Evolutionary conservation across 148 eudicot genomes (phyloP).

Genomic region (Vaccinium myrtillus): DNA sequence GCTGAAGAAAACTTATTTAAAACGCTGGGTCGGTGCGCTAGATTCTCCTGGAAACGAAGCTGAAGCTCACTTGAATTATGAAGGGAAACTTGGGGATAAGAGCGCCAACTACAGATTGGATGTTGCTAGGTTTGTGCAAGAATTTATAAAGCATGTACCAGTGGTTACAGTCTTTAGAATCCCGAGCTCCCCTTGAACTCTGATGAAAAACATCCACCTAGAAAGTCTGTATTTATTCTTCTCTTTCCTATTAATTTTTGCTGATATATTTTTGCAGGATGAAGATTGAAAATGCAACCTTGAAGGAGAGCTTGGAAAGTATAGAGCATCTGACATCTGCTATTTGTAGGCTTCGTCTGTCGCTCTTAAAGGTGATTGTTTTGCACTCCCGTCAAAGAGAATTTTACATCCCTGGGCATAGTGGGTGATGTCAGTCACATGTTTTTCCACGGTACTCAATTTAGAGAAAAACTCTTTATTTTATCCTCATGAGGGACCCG

Average conservation of each 20-base stretch:
- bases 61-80: constrained; percentile 38
- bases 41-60: constrained; percentile 37
- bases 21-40: constrained; percentile 52
- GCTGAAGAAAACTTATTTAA: constrained; percentile 60
- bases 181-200: neutral
- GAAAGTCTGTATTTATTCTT: neutral
- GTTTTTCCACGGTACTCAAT: neutral
- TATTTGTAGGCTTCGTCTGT: constrained; percentile 63
- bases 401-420: neutral
- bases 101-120: constrained; percentile 47
- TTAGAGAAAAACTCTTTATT: neutral
- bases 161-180: neutral
- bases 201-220: neutral
- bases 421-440: constrained; percentile 4
- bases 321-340: constrained; percentile 82
- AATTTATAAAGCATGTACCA: neutral
- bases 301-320: constrained; percentile 81
- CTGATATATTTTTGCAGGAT: constrained; percentile 36
- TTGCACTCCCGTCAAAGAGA: neutral
- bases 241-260: neutral
- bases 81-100: constrained; percentile 31
- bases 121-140: constrained; percentile 64
- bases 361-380: constrained; percentile 66
- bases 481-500: neutral
- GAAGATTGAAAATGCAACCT: constrained; percentile 83